These are phyloP conservation scores for Paecilomyces sp. DNA, from an alignment of 2,329 filamentous ascomycete genomes.

Conservation along the genomic window DNA sequence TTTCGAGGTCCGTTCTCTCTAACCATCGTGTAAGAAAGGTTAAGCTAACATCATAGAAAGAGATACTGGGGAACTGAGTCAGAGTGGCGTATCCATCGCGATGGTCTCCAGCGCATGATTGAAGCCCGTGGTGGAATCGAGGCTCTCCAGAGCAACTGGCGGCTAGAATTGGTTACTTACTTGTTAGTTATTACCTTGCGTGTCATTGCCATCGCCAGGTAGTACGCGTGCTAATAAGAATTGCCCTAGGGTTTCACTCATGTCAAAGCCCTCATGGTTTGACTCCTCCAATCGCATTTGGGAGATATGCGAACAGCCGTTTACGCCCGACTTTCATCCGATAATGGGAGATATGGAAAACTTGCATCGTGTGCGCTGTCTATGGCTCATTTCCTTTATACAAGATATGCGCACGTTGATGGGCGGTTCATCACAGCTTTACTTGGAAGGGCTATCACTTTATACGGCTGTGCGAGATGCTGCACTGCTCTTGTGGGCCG, in stretches of 20 bases:
- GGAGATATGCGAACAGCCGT: not conserved
- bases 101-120: slow-evolving; percentile 24
- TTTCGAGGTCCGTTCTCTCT: slow-evolving; percentile 21
- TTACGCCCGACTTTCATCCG: not conserved
- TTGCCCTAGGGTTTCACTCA: slow-evolving; percentile 18
- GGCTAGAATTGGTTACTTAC: not conserved
- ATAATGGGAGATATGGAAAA: slow-evolving; percentile 7
- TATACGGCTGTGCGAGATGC: slow-evolving; percentile 10
- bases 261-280: slow-evolving; percentile 22
- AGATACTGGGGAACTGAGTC: slow-evolving; percentile 27
- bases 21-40: not conserved
- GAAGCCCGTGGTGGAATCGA: slow-evolving; percentile 24
- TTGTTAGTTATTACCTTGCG: not conserved
- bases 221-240: not conserved
- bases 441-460: slow-evolving; percentile 4
- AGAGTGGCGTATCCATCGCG: slow-evolving; percentile 26
- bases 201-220: not conserved
- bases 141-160: slow-evolving; percentile 21
- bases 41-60: slow-evolving; percentile 1
- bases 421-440: slow-evolving; percentile 10
- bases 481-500: slow-evolving; percentile 9
- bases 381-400: slow-evolving; percentile 23
- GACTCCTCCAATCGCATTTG: slow-evolving; percentile 14
- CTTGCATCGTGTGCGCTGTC: slow-evolving; percentile 18
- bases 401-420: slow-evolving; percentile 23